Percentiles rank a stretch among this genome's conserved stretches.
These are phyloP conservation scores for Diaporthe sp. DNA, from an alignment of 2,329 filamentous ascomycete genomes.

Conservation along the genomic window DNA sequence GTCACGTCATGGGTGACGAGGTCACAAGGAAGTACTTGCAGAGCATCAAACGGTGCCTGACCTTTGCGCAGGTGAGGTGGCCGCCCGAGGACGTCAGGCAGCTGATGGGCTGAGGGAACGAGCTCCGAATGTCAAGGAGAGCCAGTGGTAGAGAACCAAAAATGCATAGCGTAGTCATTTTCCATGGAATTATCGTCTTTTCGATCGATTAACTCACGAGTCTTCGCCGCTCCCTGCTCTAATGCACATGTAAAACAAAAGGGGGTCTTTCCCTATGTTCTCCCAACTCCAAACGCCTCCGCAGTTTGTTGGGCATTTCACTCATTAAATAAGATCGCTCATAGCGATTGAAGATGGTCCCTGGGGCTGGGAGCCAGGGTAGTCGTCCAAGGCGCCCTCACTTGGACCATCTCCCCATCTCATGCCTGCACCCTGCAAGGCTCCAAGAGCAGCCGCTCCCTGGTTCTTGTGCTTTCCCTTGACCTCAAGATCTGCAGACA, in stretches of 20 bases:
- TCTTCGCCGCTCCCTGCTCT: neutral
- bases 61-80: slow-evolving; percentile 97
- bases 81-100: slow-evolving; percentile 92
- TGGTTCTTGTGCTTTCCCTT: slow-evolving; percentile 50
- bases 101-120: slow-evolving; percentile 85
- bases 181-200: neutral
- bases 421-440: slow-evolving; percentile 10
- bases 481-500: slow-evolving; percentile 82
- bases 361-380: slow-evolving; percentile 15
- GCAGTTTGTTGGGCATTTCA: slow-evolving; percentile 8
- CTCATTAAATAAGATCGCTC: slow-evolving; percentile 16
- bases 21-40: slow-evolving; percentile 95
- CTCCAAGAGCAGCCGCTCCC: neutral
- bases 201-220: neutral
- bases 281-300: slow-evolving; percentile 41
- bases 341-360: slow-evolving; percentile 5
- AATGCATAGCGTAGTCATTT: slow-evolving; percentile 16
- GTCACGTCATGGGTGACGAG: slow-evolving; percentile 98
- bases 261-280: neutral
- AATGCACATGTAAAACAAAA: slow-evolving; percentile 27
- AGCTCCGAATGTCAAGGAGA: neutral
- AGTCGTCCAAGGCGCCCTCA: slow-evolving; percentile 8
- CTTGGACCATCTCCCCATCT: slow-evolving; percentile 16
- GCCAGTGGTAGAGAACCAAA: neutral
- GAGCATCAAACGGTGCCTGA: slow-evolving; percentile 96